phyloP scores from a whole-genome alignment of 2,329 filamentous ascomycete species.

The Aspergillus candidus region DNA sequence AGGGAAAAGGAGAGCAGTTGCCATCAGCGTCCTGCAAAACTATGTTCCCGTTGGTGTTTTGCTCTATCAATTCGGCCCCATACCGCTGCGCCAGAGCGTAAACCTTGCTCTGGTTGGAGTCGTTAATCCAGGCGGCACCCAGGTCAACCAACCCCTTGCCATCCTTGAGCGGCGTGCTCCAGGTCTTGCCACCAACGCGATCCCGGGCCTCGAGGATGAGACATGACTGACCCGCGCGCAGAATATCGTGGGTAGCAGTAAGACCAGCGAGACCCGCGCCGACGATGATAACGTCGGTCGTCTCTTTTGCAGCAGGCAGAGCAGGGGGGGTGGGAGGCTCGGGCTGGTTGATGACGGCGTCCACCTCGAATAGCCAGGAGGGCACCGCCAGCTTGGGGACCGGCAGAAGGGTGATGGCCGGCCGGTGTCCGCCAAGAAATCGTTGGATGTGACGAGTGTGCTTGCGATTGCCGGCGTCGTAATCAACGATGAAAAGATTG shows the following conservation, averaged over 20 bases:
- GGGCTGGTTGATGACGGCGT: slow-evolving; percentile 26
- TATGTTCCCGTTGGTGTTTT: slow-evolving; percentile 43
- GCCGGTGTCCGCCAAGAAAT: slow-evolving; percentile 31
- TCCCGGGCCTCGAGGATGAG: slow-evolving; percentile 39
- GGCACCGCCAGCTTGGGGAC: slow-evolving; percentile 37
- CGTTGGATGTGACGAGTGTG: slow-evolving; percentile 34
- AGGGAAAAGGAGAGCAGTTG: slow-evolving; percentile 10
- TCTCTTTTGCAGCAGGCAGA: neutral
- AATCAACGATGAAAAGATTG: slow-evolving; percentile 42
- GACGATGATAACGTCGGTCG: slow-evolving; percentile 29
- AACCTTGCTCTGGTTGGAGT: slow-evolving; percentile 47
- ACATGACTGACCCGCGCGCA: slow-evolving; percentile 27
- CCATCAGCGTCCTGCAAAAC: slow-evolving; percentile 40
- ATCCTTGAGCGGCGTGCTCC: slow-evolving; percentile 17
- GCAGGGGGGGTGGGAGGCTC: slow-evolving; percentile 13
- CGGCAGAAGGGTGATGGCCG: slow-evolving; percentile 40
- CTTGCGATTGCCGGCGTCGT: slow-evolving; percentile 31
- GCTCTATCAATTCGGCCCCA: slow-evolving; percentile 42
- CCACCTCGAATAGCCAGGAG: slow-evolving; percentile 41
- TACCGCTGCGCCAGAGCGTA: slow-evolving; percentile 27
- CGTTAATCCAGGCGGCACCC: slow-evolving; percentile 57
- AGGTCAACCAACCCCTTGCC: slow-evolving; percentile 39
- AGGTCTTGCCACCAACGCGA: slow-evolving; percentile 41
- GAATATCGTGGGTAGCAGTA: slow-evolving; percentile 27
- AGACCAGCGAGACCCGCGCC: slow-evolving; percentile 38